Percentiles rank a stretch among this genome's conserved stretches.
These are phyloP conservation scores for Rhizoctonia solani DNA, from an alignment of 1,284 basidiomycete genomes.

Conservation along the genomic window DNA sequence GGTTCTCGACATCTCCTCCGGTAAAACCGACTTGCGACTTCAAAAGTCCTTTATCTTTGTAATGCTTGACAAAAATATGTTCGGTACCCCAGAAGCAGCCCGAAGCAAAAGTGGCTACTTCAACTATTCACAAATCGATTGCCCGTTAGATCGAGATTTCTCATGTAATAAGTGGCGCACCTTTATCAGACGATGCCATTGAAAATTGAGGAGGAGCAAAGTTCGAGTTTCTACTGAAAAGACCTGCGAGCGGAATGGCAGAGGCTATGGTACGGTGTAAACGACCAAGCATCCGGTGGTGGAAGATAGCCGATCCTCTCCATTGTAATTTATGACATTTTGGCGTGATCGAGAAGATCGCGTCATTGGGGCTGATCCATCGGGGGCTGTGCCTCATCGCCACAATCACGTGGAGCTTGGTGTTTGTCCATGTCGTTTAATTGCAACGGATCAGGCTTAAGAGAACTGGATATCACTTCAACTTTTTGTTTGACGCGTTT, in stretches of 20 bases:
- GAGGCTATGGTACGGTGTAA: conserved; percentile 25
- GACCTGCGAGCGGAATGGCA: conserved; percentile 28
- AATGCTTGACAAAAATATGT: conserved; percentile 59
- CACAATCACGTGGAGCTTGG: too few relatives aligned
- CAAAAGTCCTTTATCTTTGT: conserved; percentile 50
- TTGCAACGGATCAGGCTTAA: too few relatives aligned
- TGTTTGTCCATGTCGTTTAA: too few relatives aligned
- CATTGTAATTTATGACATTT: conserved; percentile 25
- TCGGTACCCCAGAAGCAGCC: conserved; percentile 58
- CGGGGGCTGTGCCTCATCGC: not conserved
- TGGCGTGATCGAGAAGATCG: too few relatives aligned
- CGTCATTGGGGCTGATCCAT: conserved; percentile 2
- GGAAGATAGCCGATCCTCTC: not conserved
- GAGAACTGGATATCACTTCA: too few relatives aligned
- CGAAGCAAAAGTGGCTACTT: conserved; percentile 76
- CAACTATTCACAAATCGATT: conserved; percentile 44
- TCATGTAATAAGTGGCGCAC: conserved; percentile 1
- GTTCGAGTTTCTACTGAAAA: conserved; percentile 29
- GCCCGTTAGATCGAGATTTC: conserved; percentile 1
- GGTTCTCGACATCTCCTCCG: conserved; percentile 66
- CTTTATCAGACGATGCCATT: conserved; percentile 37
- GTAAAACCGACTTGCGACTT: conserved; percentile 81
- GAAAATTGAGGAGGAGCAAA: conserved; percentile 28
- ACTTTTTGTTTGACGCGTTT: too few relatives aligned
- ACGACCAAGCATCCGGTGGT: conserved; percentile 29